phyloP scores from a whole-genome alignment of 768 basidiomycete species.

The Hydnomerulius pinastri region DNA sequence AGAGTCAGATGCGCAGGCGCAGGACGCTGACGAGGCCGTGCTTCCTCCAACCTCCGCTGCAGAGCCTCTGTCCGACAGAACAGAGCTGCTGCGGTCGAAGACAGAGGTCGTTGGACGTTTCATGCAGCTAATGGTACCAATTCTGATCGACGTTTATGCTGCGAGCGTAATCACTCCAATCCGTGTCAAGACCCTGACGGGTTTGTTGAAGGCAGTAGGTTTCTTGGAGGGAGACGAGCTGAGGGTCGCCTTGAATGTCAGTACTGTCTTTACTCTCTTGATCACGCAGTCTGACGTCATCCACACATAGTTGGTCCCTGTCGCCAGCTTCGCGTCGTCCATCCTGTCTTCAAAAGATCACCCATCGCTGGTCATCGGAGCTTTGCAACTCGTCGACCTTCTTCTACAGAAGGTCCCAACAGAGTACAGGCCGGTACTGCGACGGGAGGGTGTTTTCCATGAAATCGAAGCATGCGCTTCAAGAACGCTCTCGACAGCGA shows the following conservation, averaged over 20 bases:
- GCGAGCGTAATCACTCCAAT: constrained; percentile 90
- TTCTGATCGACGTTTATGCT: constrained; percentile 98
- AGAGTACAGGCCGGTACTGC: constrained; percentile 86
- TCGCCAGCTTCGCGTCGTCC: constrained; percentile 93
- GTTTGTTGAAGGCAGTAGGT: constrained; percentile 86
- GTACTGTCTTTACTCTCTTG: constrained; percentile 27
- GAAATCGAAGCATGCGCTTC: constrained; percentile 83
- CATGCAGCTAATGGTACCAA: constrained; percentile 87
- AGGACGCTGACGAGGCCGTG: constrained; percentile 43
- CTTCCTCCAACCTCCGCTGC: constrained; percentile 34
- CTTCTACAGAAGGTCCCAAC: constrained; percentile 81
- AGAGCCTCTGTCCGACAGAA: constrained; percentile 51
- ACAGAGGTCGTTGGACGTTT: constrained; percentile 80
- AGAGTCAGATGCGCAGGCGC: constrained; percentile 40
- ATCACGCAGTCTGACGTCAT: constrained; percentile 10
- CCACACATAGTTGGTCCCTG: constrained; percentile 74
- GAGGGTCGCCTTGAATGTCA: constrained; percentile 73
- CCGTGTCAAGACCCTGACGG: constrained; percentile 85
- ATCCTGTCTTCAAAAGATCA: constrained; percentile 94
- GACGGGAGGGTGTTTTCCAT: constrained; percentile 94
- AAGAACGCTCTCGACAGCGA: constrained; percentile 56
- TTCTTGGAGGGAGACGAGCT: constrained; percentile 81
- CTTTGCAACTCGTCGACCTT: constrained; percentile 91
- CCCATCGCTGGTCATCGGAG: constrained; percentile 80
- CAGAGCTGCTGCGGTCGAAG: constrained; percentile 74